These are phyloP conservation scores for Marchantia paleacea DNA, from an alignment of 225 moss, liverwort and hornwort species.

Conservation along the genomic window DNA sequence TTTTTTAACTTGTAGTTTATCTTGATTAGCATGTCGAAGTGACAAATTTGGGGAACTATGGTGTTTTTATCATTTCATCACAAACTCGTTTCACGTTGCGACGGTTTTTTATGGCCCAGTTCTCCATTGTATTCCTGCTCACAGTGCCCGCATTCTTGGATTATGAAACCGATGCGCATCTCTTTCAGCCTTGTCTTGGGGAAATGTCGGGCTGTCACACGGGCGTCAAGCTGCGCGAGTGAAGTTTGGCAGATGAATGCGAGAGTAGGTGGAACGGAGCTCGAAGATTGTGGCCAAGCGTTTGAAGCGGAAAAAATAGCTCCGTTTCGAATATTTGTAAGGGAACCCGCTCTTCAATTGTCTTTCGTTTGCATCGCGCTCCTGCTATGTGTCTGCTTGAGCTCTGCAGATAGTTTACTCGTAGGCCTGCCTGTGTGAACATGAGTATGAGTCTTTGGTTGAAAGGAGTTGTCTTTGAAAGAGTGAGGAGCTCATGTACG, in stretches of 20 bases:
- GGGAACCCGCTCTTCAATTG: background rate
- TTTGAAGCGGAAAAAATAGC: background rate
- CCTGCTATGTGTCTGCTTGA: background rate
- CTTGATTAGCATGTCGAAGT: too few relatives aligned
- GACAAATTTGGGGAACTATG: background rate
- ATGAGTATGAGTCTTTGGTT: background rate
- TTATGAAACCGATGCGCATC: background rate
- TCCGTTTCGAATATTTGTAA: constrained; percentile 11
- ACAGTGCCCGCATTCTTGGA: background rate
- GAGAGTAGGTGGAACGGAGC: background rate
- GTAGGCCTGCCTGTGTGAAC: background rate
- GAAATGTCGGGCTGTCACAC: background rate
- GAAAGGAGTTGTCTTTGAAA: background rate
- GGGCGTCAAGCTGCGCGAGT: background rate
- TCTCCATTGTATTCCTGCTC: background rate
- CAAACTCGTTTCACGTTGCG: background rate
- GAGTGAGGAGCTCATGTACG: background rate
- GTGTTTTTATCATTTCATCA: background rate
- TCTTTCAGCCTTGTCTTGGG: too few relatives aligned
- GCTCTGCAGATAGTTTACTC: too few relatives aligned
- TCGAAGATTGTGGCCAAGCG: background rate
- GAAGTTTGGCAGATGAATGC: background rate
- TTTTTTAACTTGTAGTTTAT: too few relatives aligned
- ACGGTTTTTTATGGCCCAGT: background rate
- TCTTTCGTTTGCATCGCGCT: background rate